Conservation (phyloP, 768 basidiomycete species). For the Tylopilus rubrobrunneus region DNA sequence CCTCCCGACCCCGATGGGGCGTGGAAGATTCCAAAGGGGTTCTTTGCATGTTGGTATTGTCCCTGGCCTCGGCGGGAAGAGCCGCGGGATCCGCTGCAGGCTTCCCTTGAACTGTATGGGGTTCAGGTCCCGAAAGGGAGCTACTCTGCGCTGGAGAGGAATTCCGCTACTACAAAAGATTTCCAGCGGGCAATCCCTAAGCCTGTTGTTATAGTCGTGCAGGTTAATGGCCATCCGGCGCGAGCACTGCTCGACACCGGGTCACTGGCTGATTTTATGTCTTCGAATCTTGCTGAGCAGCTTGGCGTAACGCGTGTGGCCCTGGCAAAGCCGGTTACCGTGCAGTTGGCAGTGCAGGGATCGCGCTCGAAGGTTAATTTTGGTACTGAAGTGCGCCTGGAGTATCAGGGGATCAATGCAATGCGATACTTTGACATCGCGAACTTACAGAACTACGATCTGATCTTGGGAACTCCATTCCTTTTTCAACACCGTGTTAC, state of each 20-base stretch:
- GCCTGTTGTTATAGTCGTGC: too few species aligned
- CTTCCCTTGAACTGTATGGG: too few species aligned
- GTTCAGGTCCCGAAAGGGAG: slow-evolving; percentile 4
- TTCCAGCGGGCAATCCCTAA: too few species aligned
- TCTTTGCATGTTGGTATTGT: too few species aligned
- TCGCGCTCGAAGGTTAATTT: slow-evolving; percentile 28
- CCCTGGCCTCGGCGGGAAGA: too few species aligned
- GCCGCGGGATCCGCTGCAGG: too few species aligned
- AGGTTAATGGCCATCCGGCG: too few species aligned
- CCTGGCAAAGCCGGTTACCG: slow-evolving; percentile 26
- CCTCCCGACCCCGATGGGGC: too few species aligned
- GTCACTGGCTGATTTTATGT: slow-evolving; percentile 35
- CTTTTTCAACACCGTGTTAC: slow-evolving; percentile 37
- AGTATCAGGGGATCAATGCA: slow-evolving; percentile 15
- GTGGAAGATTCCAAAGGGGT: too few species aligned
- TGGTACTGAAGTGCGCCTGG: slow-evolving; percentile 2
- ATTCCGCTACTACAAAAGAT: slow-evolving; percentile 26
- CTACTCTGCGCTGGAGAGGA: not conserved
- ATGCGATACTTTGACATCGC: slow-evolving; percentile 34
- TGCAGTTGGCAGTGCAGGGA: slow-evolving; percentile 31
- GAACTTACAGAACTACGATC: slow-evolving; percentile 38
- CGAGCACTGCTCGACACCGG: too few species aligned
- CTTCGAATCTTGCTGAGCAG: not conserved
- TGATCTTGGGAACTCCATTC: slow-evolving; percentile 38
- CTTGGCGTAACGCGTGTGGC: too few species aligned